Percentiles rank a stretch among this genome's conserved stretches.
phyloP scores from a whole-genome alignment of 306 rosid species.

The Fragaria nilgerrensis region DNA sequence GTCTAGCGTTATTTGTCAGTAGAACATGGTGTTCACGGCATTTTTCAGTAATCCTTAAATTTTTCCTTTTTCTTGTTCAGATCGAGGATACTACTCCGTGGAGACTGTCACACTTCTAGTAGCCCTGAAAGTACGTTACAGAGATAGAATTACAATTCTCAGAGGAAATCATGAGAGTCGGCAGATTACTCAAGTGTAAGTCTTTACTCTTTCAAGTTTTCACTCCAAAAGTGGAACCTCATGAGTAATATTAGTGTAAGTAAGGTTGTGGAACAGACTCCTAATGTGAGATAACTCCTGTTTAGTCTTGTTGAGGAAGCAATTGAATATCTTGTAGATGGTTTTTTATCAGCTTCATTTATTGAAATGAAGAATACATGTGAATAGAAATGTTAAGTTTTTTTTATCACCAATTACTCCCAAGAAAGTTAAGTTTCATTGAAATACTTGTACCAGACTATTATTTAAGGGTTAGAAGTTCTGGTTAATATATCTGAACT shows the following conservation, averaged over 20 bases:
- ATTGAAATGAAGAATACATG: neutral
- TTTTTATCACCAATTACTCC: neutral
- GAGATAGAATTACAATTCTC: slow-evolving; percentile 98
- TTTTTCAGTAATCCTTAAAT: neutral
- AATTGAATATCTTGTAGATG: neutral
- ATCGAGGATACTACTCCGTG: slow-evolving; percentile 75
- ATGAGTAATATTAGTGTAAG: neutral
- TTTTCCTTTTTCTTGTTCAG: slow-evolving; percentile 20
- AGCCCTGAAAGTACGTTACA: slow-evolving; percentile 92
- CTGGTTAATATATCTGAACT: slow-evolving; percentile 1
- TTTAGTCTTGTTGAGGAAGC: neutral
- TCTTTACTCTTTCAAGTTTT: slow-evolving; percentile 2
- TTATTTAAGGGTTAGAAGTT: neutral
- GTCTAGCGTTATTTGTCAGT: neutral
- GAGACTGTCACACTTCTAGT: slow-evolving; percentile 97
- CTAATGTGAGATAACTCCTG: neutral
- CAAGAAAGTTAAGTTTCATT: neutral
- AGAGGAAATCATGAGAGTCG: slow-evolving; percentile 98
- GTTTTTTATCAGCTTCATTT: neutral
- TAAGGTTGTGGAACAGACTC: neutral
- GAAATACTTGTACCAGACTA: neutral
- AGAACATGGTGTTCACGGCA: neutral
- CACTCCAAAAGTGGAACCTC: neutral
- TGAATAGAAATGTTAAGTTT: neutral
- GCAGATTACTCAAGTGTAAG: slow-evolving; percentile 99